phyloP scores from a whole-genome alignment of 2,329 filamentous ascomycete species.

The Exophiala bonariae region DNA sequence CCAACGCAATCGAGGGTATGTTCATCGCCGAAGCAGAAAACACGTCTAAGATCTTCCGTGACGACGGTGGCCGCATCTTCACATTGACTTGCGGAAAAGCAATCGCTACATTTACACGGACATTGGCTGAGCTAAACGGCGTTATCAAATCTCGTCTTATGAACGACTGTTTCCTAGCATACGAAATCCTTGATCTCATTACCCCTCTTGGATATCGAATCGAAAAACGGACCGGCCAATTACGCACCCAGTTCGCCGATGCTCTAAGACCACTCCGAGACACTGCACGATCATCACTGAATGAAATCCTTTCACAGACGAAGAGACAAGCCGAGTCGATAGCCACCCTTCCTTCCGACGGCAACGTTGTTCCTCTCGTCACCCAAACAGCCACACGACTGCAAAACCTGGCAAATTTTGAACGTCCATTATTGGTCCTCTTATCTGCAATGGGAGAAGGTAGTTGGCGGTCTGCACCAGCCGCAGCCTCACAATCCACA shows the following conservation, averaged over 20 bases:
- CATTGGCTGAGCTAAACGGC: constrained; percentile 81
- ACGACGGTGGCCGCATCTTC: constrained; percentile 80
- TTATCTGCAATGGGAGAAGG: constrained; percentile 91
- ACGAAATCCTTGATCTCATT: constrained; percentile 91
- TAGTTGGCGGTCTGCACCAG: constrained; percentile 65
- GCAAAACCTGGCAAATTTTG: constrained; percentile 82
- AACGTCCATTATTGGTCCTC: constrained; percentile 82
- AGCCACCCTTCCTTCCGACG: constrained; percentile 72
- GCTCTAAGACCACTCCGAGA: constrained; percentile 87
- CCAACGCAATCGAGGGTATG: constrained; percentile 80
- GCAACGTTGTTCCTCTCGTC: constrained; percentile 74
- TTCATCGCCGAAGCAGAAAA: constrained; percentile 89
- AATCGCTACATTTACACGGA: constrained; percentile 79
- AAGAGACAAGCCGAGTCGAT: constrained; percentile 67
- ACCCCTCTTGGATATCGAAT: constrained; percentile 75
- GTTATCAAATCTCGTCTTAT: constrained; percentile 84
- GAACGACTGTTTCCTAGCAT: constrained; percentile 92
- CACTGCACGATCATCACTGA: constrained; percentile 83
- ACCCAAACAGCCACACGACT: constrained; percentile 83
- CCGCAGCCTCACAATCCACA: constrained; percentile 32
- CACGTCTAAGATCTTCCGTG: constrained; percentile 81
- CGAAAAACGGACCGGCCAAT: constrained; percentile 78
- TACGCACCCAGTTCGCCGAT: constrained; percentile 79
- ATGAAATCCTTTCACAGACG: constrained; percentile 80
- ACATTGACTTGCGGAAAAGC: constrained; percentile 75